Base-by-base conservation (phyloP, 2,329 filamentous ascomycete genomes). In the Cyphellophora europaea region DNA sequence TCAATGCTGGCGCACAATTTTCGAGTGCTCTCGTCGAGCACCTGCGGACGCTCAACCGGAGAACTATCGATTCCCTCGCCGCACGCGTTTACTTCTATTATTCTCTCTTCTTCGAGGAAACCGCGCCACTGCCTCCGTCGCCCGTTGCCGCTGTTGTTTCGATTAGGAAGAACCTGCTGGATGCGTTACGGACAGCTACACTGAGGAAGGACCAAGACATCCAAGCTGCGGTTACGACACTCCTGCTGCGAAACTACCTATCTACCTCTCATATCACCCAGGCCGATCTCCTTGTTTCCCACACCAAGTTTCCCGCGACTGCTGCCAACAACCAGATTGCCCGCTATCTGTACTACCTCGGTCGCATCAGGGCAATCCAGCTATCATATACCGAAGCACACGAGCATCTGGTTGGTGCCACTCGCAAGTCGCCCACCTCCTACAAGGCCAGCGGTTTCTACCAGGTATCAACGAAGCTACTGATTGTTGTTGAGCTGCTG, bases 21-120 rank as follows among this genome's bases (percentile, higher is more conserved):
- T 96, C 91, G 18, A 76, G 77, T 48, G 77, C 78, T 50, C 72
- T 98, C 35, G 78, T 87, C 33, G 83, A 89, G 55, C 81, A 82
- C 55, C 80, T 96, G 57, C 86, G 93, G 53, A 72, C 78, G 35
- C 72, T 93, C 56, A 98, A 98, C 69, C 82, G 91, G 44, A 80
- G 91, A 51, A 96, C 91, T 15, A 69, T 98, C 43, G 91, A 98
- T 61, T 87, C 88, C 32, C 76, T 98, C 40, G 84, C 88, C 40
- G 87, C 89, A 47, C 93, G 93, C 62, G 87, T 89, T 44, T 98
- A 95, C 72, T 96, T 95, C 65, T 98, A 98, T 71, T 94, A 86
- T 65, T 86, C 86, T 15, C 71, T 96, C 51, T 96, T 96, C 69
- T 86, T 82, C 65, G 91, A 98, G 71, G 80, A 93, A 61, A 74